Percentiles rank a stretch among this genome's conserved stretches.
Conservation (phyloP, 164 flowering plant genomes). For the Akebia trifoliata region DNA sequence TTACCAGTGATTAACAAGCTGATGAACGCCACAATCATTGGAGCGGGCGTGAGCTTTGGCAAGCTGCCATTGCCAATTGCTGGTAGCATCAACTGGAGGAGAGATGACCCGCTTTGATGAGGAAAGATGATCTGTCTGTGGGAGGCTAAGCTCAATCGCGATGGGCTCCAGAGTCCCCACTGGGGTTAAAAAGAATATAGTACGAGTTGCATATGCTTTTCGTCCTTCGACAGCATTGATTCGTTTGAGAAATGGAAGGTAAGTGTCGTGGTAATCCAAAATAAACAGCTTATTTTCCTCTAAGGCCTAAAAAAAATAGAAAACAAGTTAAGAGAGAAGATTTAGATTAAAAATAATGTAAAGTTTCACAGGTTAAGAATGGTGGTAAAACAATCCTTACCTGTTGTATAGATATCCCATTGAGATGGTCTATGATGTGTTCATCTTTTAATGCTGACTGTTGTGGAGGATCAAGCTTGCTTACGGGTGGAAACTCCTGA, state of each 20-base stretch:
- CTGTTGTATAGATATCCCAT: conserved; percentile 82
- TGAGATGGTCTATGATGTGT: conserved; percentile 57
- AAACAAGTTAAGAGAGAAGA: not conserved
- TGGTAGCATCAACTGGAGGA: conserved; percentile 67
- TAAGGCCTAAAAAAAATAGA: conserved; percentile 50
- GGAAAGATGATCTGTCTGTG: conserved; percentile 26
- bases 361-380: not conserved
- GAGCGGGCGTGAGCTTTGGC: conserved; percentile 92
- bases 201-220: conserved; percentile 84
- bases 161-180: conserved; percentile 76
- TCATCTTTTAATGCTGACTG: conserved; percentile 85
- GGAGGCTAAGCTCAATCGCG: conserved; percentile 92
- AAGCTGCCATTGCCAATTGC: conserved; percentile 77
- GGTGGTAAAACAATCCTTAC: conserved; percentile 22
- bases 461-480: conserved; percentile 81
- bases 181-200: conserved; percentile 58
- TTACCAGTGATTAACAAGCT: conserved; percentile 87
- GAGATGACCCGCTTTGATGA: conserved; percentile 61
- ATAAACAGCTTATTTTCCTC: conserved; percentile 67
- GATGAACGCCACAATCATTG: conserved; percentile 93
- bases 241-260: conserved; percentile 70
- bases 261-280: conserved; percentile 73
- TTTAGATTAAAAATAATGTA: not conserved
- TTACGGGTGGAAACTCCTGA: conserved; percentile 64
- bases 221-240: conserved; percentile 79